phyloP scores from a whole-genome alignment of 106 monocot genomes.

The Allium cepa region DNA sequence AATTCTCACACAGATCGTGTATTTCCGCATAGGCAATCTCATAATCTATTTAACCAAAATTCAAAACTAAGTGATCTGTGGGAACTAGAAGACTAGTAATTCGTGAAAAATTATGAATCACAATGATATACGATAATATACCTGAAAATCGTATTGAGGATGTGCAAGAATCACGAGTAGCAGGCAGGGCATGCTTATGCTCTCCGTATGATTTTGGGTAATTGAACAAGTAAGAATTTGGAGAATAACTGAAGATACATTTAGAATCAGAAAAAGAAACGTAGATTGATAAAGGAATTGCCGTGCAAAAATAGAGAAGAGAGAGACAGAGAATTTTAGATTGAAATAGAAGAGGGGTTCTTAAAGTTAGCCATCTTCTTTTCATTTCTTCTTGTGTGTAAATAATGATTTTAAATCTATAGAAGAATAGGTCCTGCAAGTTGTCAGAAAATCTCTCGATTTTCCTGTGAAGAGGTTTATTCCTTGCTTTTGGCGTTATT shows the following conservation, averaged over 20 bases:
- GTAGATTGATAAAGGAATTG: slow-evolving; percentile 59
- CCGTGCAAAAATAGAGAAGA: slow-evolving; percentile 79
- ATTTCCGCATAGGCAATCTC: slow-evolving; percentile 48
- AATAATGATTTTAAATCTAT: too few relatives aligned
- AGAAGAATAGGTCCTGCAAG: too few relatives aligned
- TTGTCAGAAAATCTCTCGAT: too few relatives aligned
- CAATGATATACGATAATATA: slow-evolving; percentile 1
- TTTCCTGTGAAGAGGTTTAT: too few relatives aligned
- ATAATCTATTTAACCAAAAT: slow-evolving; percentile 35
- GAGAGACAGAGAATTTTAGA: slow-evolving; percentile 80
- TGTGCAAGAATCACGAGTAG: slow-evolving; percentile 46
- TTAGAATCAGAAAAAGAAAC: slow-evolving; percentile 41
- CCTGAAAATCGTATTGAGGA: slow-evolving; percentile 68
- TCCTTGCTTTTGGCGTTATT: too few relatives aligned
- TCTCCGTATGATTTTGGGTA: slow-evolving; percentile 75
- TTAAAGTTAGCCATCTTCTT: slow-evolving; percentile 12
- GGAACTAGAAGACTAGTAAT: neutral
- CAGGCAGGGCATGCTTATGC: slow-evolving; percentile 79
- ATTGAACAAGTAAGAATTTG: slow-evolving; percentile 22
- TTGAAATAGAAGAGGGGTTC: slow-evolving; percentile 53
- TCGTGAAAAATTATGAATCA: neutral
- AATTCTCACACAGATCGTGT: slow-evolving; percentile 19
- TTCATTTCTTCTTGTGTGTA: neutral
- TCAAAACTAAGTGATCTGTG: neutral
- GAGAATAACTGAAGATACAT: slow-evolving; percentile 15